Evolutionary conservation across 2,329 filamentous ascomycete species (phyloP).

Genomic region (Arthrobotrys sphaeroides): DNA sequence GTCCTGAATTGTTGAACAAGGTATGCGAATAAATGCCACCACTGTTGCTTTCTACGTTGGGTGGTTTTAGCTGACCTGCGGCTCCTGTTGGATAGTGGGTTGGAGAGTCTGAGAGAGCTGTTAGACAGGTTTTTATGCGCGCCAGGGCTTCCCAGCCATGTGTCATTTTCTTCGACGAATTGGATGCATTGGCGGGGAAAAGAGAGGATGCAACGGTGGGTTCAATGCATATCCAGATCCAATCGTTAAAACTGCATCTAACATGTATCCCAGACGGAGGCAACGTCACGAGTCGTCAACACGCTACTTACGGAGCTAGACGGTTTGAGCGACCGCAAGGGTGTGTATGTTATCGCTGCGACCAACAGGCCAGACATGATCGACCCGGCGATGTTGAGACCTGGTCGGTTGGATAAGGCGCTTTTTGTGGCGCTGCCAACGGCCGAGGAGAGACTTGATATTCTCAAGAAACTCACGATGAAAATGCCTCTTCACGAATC

Average conservation of each 20-base stretch:
- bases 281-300: slow-evolving; percentile 89
- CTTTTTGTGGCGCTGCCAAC: slow-evolving; percentile 89
- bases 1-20: slow-evolving; percentile 94
- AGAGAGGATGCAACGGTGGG: slow-evolving; percentile 70
- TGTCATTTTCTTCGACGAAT: slow-evolving; percentile 97
- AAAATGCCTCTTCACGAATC: slow-evolving; percentile 66
- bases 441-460: slow-evolving; percentile 81
- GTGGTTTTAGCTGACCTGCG: slow-evolving; percentile 1
- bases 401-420: slow-evolving; percentile 85
- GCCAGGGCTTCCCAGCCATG: slow-evolving; percentile 88
- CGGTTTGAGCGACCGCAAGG: slow-evolving; percentile 78
- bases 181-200: slow-evolving; percentile 88
- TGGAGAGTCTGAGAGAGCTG: slow-evolving; percentile 91
- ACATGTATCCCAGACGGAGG: slow-evolving; percentile 71
- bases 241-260: background rate
- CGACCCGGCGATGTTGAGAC: slow-evolving; percentile 91
- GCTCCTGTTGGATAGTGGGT: slow-evolving; percentile 70
- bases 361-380: slow-evolving; percentile 97
- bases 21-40: slow-evolving; percentile 53
- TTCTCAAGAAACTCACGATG: slow-evolving; percentile 73
- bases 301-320: slow-evolving; percentile 94
- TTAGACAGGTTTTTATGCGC: slow-evolving; percentile 89
- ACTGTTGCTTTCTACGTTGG: background rate
- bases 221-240: background rate
- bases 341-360: slow-evolving; percentile 93